Conservation (phyloP, 495 filamentous ascomycete species). For the Xylaria palmicola region DNA sequence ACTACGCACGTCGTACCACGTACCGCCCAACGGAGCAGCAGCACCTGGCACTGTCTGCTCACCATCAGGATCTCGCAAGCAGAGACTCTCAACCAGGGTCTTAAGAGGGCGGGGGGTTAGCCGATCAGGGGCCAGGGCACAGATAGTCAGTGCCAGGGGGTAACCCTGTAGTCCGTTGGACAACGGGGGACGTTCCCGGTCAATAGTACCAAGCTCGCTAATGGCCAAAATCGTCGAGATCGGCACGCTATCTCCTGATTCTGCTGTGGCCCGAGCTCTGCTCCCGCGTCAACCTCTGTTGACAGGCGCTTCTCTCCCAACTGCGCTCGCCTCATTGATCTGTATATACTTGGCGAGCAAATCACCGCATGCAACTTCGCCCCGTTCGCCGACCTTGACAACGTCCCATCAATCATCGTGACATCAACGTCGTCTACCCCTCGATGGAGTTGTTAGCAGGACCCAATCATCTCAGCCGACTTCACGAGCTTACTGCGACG, state of each 20-base stretch:
- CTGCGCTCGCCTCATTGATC: conserved; percentile 15
- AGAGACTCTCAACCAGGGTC: background rate
- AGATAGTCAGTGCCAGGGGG: background rate
- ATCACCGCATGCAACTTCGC: conserved; percentile 7
- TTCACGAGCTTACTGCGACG: conserved; percentile 7
- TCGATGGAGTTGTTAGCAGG: background rate
- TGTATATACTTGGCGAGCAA: background rate
- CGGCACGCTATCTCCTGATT: conserved; percentile 9
- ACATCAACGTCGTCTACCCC: background rate
- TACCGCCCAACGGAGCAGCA: background rate
- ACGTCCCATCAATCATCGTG: conserved; percentile 9
- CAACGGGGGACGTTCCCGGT: conserved; percentile 16
- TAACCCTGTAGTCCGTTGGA: conserved; percentile 9
- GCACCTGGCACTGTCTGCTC: background rate
- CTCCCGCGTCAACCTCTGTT: conserved; percentile 8
- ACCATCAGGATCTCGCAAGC: background rate
- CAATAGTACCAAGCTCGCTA: conserved; percentile 18
- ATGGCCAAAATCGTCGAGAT: conserved; percentile 12
- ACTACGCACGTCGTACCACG: no score
- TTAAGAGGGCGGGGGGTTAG: conserved; percentile 3
- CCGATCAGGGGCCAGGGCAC: conserved; percentile 5
- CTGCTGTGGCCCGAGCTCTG: conserved; percentile 5
- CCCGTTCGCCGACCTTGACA: conserved; percentile 15
- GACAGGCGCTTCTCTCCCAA: conserved; percentile 7
- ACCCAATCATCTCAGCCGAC: conserved; percentile 2